Evolutionary conservation across 2,329 filamentous ascomycete species (phyloP).

Genomic region (Penicillium nordicum): DNA sequence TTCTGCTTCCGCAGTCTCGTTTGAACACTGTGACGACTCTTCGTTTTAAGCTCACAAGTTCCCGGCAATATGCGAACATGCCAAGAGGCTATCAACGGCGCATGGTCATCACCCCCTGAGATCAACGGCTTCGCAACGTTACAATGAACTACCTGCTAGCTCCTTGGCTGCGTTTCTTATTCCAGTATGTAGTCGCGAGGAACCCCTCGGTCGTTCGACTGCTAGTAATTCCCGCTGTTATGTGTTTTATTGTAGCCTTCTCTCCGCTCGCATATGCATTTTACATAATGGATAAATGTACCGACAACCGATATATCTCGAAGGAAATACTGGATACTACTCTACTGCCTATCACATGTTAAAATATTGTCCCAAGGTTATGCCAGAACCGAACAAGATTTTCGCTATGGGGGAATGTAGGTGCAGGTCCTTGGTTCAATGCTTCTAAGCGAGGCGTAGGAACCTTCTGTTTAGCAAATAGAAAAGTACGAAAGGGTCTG

Average conservation of each 20-base stretch:
- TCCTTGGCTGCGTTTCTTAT: constrained; percentile 11
- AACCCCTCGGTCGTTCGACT: constrained; percentile 3
- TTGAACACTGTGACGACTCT: background rate
- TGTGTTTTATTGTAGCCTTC: background rate
- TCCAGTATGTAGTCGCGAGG: constrained; percentile 3
- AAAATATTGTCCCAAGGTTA: background rate
- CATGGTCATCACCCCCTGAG: constrained; percentile 1
- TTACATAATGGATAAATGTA: background rate
- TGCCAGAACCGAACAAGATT: background rate
- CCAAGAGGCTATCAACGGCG: background rate
- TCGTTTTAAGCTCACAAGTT: background rate
- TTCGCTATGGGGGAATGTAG: constrained; percentile 1
- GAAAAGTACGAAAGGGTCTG: background rate
- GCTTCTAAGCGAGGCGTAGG: constrained; percentile 4
- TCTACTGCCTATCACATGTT: background rate
- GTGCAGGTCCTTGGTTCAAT: background rate
- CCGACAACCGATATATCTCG: background rate
- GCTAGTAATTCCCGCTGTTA: constrained; percentile 5
- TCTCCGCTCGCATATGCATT: background rate
- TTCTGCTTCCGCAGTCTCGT: background rate
- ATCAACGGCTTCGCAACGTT: constrained; percentile 3
- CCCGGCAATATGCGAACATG: constrained; percentile 1
- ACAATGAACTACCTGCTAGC: constrained; percentile 7
- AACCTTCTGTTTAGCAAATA: background rate
- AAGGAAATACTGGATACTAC: background rate